Conservation (phyloP, 352 stramenopile genomes). For the Thalassiosira exigua region DNA sequence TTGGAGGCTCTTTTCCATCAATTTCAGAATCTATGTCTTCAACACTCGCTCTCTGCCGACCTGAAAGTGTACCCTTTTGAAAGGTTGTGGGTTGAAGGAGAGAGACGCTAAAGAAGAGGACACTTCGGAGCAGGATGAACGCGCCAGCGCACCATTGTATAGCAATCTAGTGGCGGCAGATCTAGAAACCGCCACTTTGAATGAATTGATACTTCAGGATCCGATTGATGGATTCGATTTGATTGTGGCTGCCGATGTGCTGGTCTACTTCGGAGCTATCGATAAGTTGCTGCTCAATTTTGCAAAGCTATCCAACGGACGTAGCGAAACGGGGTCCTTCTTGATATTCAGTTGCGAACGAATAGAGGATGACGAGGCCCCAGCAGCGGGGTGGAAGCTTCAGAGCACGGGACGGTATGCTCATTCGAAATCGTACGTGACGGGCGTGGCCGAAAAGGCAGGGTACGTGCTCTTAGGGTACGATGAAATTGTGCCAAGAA, state of each 20-base stretch:
- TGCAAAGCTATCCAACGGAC: slow-evolving; percentile 45
- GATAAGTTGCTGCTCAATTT: slow-evolving; percentile 67
- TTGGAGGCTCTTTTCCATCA: too few species aligned
- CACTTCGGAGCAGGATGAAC: slow-evolving; percentile 28
- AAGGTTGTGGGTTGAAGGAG: slow-evolving; percentile 62
- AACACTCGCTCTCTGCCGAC: too few species aligned
- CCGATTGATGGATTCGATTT: slow-evolving; percentile 70
- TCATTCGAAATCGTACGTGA: slow-evolving; percentile 73
- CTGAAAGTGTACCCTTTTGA: slow-evolving; percentile 54
- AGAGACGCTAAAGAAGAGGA: slow-evolving; percentile 13
- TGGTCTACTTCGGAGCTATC: slow-evolving; percentile 80
- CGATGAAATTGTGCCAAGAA: slow-evolving; percentile 69
- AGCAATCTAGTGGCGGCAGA: slow-evolving; percentile 66
- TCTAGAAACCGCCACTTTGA: slow-evolving; percentile 68
- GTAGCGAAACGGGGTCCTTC: slow-evolving; percentile 20
- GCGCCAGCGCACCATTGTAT: slow-evolving; percentile 54
- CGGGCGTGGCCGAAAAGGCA: slow-evolving; percentile 36
- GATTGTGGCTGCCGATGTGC: slow-evolving; percentile 82
- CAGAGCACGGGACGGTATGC: slow-evolving; percentile 73
- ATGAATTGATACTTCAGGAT: slow-evolving; percentile 28
- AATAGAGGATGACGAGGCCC: slow-evolving; percentile 55
- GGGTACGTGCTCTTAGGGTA: slow-evolving; percentile 70
- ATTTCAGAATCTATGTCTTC: too few species aligned
- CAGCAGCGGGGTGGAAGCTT: slow-evolving; percentile 61
- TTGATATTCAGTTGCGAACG: slow-evolving; percentile 79